A percentile compares a stretch with the other conserved stretches of the same genome.
phyloP scores from a whole-genome alignment of 1,139 yeast genomes.

The Candida anutae region DNA sequence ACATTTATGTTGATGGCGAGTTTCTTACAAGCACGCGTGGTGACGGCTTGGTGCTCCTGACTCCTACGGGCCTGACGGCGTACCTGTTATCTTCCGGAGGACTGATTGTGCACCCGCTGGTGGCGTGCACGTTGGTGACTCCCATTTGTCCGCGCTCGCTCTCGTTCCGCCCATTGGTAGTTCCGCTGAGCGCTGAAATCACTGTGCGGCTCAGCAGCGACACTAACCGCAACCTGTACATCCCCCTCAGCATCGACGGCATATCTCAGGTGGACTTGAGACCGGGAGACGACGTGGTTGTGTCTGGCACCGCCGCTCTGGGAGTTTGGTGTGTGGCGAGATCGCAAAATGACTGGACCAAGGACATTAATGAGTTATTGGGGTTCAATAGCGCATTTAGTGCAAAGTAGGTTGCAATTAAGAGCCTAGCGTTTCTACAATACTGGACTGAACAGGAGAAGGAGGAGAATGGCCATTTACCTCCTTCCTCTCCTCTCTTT shows the following conservation, averaged over 20 bases:
- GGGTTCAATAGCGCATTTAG: constrained; percentile 84
- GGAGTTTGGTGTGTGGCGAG: constrained; percentile 91
- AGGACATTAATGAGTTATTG: constrained; percentile 74
- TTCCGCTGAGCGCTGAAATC: constrained; percentile 68
- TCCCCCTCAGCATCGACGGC: constrained; percentile 74
- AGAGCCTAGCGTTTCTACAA: too few species aligned
- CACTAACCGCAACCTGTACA: constrained; percentile 29
- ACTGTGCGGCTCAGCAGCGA: constrained; percentile 54
- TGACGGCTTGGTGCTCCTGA: constrained; percentile 77
- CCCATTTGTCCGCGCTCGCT: constrained; percentile 89
- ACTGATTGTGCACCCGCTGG: constrained; percentile 83
- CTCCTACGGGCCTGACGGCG: constrained; percentile 96
- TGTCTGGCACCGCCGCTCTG: constrained; percentile 32
- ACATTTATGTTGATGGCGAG: constrained; percentile 72
- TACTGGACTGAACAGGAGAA: too few species aligned
- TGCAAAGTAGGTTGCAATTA: constrained; percentile 16
- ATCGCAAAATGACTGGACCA: constrained; percentile 83
- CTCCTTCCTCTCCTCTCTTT: too few species aligned
- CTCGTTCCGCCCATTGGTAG: constrained; percentile 76
- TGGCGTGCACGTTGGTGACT: constrained; percentile 72
- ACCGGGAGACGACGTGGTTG: constrained; percentile 75
- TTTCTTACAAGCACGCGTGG: constrained; percentile 85
- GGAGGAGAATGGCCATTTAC: too few species aligned
- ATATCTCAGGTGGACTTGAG: constrained; percentile 58
- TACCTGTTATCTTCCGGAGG: constrained; percentile 89